phyloP scores from a whole-genome alignment of 805 yeast species.

The Limtongia smithiae region DNA sequence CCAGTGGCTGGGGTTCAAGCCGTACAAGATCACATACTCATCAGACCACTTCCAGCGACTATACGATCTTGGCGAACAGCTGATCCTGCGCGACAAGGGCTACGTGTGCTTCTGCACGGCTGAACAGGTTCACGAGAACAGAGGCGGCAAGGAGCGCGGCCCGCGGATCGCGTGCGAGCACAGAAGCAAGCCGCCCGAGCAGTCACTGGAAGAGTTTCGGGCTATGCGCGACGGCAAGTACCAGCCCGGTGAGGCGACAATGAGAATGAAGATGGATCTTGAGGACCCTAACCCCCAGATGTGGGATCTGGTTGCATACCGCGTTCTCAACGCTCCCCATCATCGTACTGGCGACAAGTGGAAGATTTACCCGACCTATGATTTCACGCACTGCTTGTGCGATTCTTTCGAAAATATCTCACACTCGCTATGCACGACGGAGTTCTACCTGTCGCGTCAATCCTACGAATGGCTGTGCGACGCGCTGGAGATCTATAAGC shows the following conservation, averaged over 20 bases:
- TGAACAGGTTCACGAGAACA: constrained; percentile 81
- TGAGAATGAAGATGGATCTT: constrained; percentile 95
- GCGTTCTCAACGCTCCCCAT: constrained; percentile 88
- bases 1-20: constrained; percentile 89
- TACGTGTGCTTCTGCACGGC: constrained; percentile 92
- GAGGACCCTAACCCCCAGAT: constrained; percentile 91
- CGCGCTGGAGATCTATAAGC: constrained; percentile 88
- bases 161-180: constrained; percentile 79
- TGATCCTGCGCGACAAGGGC: constrained; percentile 68
- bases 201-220: constrained; percentile 75
- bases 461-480: constrained; percentile 99
- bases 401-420: constrained; percentile 96
- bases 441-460: constrained; percentile 86
- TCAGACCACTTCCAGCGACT: constrained; percentile 90
- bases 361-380: constrained; percentile 98
- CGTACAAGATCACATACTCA: constrained; percentile 93
- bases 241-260: constrained; percentile 85
- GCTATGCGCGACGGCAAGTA: constrained; percentile 88
- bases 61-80: constrained; percentile 81
- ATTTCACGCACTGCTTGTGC: constrained; percentile 97
- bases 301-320: constrained; percentile 99
- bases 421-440: constrained; percentile 95
- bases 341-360: constrained; percentile 96
- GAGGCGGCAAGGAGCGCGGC: constrained; percentile 91
- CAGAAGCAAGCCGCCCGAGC: constrained; percentile 67